phyloP scores from a whole-genome alignment of 1,284 basidiomycete genomes.

The Papiliotrema flavescens region DNA sequence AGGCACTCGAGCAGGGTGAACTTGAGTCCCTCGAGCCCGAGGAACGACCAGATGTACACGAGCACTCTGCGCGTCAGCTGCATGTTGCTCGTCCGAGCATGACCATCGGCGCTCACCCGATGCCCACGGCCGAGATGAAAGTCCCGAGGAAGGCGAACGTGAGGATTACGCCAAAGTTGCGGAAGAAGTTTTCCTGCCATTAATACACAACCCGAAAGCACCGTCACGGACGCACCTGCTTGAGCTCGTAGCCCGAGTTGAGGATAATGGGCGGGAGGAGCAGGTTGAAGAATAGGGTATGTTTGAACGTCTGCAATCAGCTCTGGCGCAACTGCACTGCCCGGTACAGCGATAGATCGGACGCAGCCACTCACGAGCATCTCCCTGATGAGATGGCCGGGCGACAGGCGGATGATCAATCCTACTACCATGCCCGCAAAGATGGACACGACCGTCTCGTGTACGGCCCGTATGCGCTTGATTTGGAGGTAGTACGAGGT shows the following conservation, averaged over 20 bases:
- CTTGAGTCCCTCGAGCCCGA: slow-evolving; percentile 77
- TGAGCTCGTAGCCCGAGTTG: slow-evolving; percentile 95
- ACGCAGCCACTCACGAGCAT: slow-evolving; percentile 84
- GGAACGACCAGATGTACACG: slow-evolving; percentile 89
- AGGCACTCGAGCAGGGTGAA: slow-evolving; percentile 85
- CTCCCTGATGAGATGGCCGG: slow-evolving; percentile 89
- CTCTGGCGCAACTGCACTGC: too few species aligned
- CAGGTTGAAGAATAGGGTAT: slow-evolving; percentile 97
- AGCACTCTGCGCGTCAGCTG: slow-evolving; percentile 58
- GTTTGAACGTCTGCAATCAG: slow-evolving; percentile 75
- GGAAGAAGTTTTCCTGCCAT: slow-evolving; percentile 87
- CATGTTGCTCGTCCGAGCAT: not conserved
- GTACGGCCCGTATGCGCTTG: slow-evolving; percentile 89
- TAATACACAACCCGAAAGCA: too few species aligned
- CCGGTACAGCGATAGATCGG: not conserved
- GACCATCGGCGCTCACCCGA: slow-evolving; percentile 62
- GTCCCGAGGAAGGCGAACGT: slow-evolving; percentile 96
- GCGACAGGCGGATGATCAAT: slow-evolving; percentile 80
- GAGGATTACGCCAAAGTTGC: slow-evolving; percentile 94
- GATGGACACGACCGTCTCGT: slow-evolving; percentile 95
- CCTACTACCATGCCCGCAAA: slow-evolving; percentile 95
- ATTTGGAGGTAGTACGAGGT: slow-evolving; percentile 98
- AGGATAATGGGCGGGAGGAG: slow-evolving; percentile 96
- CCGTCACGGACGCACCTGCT: slow-evolving; percentile 61
- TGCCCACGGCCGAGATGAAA: slow-evolving; percentile 92